A percentile compares a stretch with the other conserved stretches of the same genome.
Evolutionary conservation across 2,329 filamentous ascomycete species (phyloP).

Genomic region (Alternaria conjuncta): DNA sequence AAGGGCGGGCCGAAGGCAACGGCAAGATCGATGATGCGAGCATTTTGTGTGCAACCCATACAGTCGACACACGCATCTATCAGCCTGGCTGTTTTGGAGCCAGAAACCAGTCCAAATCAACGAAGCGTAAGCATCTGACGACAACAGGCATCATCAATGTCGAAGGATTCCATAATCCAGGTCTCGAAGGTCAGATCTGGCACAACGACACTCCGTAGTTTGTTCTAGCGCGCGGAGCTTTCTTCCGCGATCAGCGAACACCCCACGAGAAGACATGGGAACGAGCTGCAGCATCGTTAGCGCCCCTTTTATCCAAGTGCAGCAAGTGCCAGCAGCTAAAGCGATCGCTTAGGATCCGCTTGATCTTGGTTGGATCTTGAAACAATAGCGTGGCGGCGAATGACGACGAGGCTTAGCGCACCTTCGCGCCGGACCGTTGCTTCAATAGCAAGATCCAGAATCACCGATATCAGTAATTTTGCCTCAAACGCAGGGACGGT

Average conservation of each 20-base stretch:
- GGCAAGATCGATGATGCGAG: slow-evolving; percentile 15
- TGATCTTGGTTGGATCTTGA: slow-evolving; percentile 5
- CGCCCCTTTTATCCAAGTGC: neutral
- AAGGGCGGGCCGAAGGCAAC: slow-evolving; percentile 8
- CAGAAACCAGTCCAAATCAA: neutral
- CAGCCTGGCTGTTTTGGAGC: neutral
- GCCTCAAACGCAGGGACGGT: neutral
- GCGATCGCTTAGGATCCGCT: slow-evolving; percentile 4
- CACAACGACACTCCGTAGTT: neutral
- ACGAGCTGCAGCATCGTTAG: slow-evolving; percentile 1
- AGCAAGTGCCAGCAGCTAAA: slow-evolving; percentile 7
- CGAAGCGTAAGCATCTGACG: neutral
- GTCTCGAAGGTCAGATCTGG: neutral
- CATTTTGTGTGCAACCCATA: neutral
- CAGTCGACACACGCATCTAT: neutral
- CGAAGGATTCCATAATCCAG: neutral
- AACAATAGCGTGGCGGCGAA: slow-evolving; percentile 9
- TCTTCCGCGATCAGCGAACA: neutral
- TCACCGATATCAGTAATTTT: neutral
- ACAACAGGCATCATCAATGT: neutral
- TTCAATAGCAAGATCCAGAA: neutral
- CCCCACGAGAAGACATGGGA: neutral
- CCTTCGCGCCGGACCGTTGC: slow-evolving; percentile 6
- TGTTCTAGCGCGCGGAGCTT: neutral
- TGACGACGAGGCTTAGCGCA: slow-evolving; percentile 1